phyloP scores from a whole-genome alignment of 1,284 basidiomycete species.

The Ustanciosporium gigantosporum region DNA sequence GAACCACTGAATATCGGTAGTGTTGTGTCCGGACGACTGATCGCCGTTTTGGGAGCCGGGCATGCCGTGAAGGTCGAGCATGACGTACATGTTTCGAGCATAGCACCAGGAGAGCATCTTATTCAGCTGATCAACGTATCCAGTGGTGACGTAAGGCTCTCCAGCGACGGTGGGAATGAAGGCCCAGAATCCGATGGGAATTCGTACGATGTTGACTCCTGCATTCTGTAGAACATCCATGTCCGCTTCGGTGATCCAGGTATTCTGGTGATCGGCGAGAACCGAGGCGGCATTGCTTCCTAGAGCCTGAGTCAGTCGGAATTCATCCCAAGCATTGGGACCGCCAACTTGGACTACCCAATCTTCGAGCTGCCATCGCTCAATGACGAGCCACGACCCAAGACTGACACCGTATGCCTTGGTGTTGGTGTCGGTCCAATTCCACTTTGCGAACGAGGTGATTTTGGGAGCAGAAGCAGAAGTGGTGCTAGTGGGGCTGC shows the following conservation, averaged over 20 bases:
- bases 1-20: slow-evolving; percentile 47
- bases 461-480: slow-evolving; percentile 17
- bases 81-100: slow-evolving; percentile 61
- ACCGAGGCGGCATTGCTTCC: slow-evolving; percentile 39
- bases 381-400: slow-evolving; percentile 57
- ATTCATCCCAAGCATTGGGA: slow-evolving; percentile 61
- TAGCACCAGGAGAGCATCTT: slow-evolving; percentile 57
- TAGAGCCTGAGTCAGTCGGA: slow-evolving; percentile 52
- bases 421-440: slow-evolving; percentile 52
- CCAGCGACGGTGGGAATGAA: slow-evolving; percentile 47
- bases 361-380: slow-evolving; percentile 63
- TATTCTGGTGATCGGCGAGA: slow-evolving; percentile 59
- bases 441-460: slow-evolving; percentile 48
- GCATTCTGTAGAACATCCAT: slow-evolving; percentile 54
- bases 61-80: slow-evolving; percentile 63
- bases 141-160: slow-evolving; percentile 47
- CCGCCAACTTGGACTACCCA: slow-evolving; percentile 61
- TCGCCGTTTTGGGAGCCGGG: slow-evolving; percentile 63
- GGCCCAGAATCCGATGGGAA: slow-evolving; percentile 61
- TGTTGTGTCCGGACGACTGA: slow-evolving; percentile 57
- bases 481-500: slow-evolving; percentile 4
- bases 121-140: slow-evolving; percentile 46
- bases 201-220: slow-evolving; percentile 61
- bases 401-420: slow-evolving; percentile 58
- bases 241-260: slow-evolving; percentile 62